These are phyloP conservation scores for Hippophae tibetana DNA, from an alignment of 306 rosid species.

Conservation along the genomic window DNA sequence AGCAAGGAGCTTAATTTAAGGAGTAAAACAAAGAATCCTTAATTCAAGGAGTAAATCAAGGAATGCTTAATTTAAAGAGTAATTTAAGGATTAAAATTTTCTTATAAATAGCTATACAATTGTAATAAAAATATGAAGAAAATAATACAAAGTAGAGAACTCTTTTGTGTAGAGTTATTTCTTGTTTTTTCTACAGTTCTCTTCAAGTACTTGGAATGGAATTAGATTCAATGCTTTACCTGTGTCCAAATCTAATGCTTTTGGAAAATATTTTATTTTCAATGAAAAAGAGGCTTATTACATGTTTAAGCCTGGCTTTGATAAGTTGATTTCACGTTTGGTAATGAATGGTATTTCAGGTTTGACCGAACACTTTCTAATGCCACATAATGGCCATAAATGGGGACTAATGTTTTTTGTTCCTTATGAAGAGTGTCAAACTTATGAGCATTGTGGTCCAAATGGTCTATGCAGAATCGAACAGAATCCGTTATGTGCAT, in stretches of 20 bases:
- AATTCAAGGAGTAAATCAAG: too few species aligned
- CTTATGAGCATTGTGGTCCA: conserved; percentile 26
- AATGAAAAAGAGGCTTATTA: conserved; percentile 3
- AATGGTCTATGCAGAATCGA: conserved; percentile 21
- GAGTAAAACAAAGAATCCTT: too few species aligned
- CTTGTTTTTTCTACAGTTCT: too few species aligned
- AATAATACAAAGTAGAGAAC: too few species aligned
- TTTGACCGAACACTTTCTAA: not conserved
- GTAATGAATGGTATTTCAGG: not conserved
- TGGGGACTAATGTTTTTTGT: conserved; percentile 6
- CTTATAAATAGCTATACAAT: too few species aligned
- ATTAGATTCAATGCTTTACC: conserved; percentile 1
- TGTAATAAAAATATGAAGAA: too few species aligned
- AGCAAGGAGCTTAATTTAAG: too few species aligned
- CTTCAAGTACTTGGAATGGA: conserved; percentile 18
- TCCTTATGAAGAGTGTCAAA: conserved; percentile 24
- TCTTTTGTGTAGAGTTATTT: too few species aligned
- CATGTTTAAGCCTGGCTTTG: too few species aligned
- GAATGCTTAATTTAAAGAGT: too few species aligned
- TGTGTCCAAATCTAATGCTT: not conserved
- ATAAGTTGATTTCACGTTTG: not conserved
- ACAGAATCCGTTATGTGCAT: conserved; percentile 15
- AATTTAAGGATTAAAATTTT: too few species aligned
- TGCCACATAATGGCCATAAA: not conserved
- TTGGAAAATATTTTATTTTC: not conserved